Evolutionary conservation across 371 early-diverging fungal genomes (phyloP).

Genomic region (Rozella allomycis): DNA sequence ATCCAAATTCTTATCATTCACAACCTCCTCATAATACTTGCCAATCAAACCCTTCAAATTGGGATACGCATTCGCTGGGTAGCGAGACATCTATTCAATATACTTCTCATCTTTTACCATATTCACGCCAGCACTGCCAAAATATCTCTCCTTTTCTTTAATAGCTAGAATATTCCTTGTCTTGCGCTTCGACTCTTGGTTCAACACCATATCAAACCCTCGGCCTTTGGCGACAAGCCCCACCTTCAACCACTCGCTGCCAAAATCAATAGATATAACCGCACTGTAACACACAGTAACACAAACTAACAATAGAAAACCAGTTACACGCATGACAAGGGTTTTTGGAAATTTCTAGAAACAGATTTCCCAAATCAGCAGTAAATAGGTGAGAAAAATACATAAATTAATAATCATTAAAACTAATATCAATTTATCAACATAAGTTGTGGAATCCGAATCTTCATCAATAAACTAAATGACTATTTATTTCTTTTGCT

Average conservation of each 20-base stretch:
- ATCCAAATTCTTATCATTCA: conserved; percentile 35
- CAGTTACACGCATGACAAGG: too few species aligned
- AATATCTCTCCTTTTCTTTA: conserved; percentile 46
- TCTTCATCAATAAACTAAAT: too few species aligned
- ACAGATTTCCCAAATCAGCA: too few species aligned
- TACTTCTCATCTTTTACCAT: conserved; percentile 41
- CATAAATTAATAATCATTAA: too few species aligned
- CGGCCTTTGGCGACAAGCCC: conserved; percentile 74
- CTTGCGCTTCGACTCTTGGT: conserved; percentile 83
- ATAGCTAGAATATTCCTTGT: conserved; percentile 60
- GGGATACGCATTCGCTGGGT: conserved; percentile 56
- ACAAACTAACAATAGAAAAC: too few species aligned
- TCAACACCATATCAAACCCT: conserved; percentile 76
- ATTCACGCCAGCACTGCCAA: conserved; percentile 64
- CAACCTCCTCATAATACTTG: conserved; percentile 40
- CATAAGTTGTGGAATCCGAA: too few species aligned
- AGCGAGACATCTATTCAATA: conserved; percentile 44
- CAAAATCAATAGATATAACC: conserved; percentile 87
- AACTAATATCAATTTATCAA: too few species aligned
- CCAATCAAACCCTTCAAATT: conserved; percentile 64
- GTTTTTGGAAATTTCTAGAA: too few species aligned
- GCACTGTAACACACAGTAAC: too few species aligned
- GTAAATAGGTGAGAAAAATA: too few species aligned
- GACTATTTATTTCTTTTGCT: too few species aligned
- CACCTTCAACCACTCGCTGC: conserved; percentile 87